Percentiles rank a stretch among this genome's conserved stretches.
These are phyloP conservation scores for Prototheca wickerhamii DNA, from an alignment of 163 green algal genomes.

Conservation along the genomic window DNA sequence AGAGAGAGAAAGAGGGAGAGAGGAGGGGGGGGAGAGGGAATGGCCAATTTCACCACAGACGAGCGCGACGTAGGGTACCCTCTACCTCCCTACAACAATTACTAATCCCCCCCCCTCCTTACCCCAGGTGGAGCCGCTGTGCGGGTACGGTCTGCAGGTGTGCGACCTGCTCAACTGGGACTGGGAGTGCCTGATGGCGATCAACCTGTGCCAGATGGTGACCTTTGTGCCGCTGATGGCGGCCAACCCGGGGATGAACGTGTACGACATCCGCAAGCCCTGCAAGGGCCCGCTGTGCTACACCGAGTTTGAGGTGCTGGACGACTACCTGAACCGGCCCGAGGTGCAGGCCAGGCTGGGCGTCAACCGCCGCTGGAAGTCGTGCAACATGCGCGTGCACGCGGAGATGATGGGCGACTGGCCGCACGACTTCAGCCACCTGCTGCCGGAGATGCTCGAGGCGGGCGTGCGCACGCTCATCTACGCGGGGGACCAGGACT, in stretches of 20 bases:
- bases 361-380: constrained; percentile 41
- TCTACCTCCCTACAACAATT: neutral
- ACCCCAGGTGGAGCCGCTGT: constrained; percentile 16
- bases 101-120: neutral
- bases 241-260: constrained; percentile 41
- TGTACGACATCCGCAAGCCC: constrained; percentile 84
- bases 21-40: too few species aligned
- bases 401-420: constrained; percentile 43
- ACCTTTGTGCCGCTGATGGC: constrained; percentile 51
- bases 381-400: constrained; percentile 52
- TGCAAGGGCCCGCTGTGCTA: constrained; percentile 67
- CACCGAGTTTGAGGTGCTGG: constrained; percentile 29
- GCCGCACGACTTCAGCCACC: constrained; percentile 19
- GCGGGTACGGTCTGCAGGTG: constrained; percentile 23
- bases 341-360: constrained; percentile 45
- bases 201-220: constrained; percentile 65
- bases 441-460: constrained; percentile 69
- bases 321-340: constrained; percentile 49
- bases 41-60: too few species aligned
- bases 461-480: constrained; percentile 75
- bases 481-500: constrained; percentile 74
- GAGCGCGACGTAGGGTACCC: too few species aligned
- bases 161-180: constrained; percentile 48
- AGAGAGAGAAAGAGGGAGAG: too few species aligned
- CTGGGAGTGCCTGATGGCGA: constrained; percentile 53